Percentiles rank a stretch among this genome's conserved stretches.
Evolutionary conservation across 2,329 filamentous ascomycete species (phyloP).

Genomic region (Lasiodiplodia sp.): DNA sequence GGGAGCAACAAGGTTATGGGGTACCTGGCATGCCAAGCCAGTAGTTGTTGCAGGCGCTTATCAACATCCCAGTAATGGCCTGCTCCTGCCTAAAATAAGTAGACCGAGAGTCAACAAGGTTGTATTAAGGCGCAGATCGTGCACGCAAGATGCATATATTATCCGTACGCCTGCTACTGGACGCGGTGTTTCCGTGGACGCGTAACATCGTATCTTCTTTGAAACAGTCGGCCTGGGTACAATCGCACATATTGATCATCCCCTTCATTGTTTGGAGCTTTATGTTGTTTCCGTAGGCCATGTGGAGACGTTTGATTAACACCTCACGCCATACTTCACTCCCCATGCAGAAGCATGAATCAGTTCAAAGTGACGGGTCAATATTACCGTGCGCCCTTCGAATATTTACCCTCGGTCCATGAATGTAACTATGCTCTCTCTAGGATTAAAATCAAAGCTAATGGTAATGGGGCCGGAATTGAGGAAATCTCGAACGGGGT

Average conservation of each 20-base stretch:
- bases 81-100: conserved; percentile 10
- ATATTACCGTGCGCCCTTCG: not conserved
- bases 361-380: not conserved
- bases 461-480: not conserved
- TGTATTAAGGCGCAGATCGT: not conserved
- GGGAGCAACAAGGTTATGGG: not conserved
- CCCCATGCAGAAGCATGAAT: no score
- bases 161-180: not conserved
- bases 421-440: not conserved
- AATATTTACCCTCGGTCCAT: not conserved
- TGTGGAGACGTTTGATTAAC: not conserved
- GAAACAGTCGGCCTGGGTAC: not conserved
- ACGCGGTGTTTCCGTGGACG: not conserved
- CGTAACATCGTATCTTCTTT: not conserved
- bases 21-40: conserved; percentile 17
- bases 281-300: not conserved
- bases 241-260: not conserved
- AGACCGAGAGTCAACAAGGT: not conserved
- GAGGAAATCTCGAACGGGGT: conserved; percentile 17
- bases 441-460: conserved; percentile 4
- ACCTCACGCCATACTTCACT: not conserved
- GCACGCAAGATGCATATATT: not conserved
- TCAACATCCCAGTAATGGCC: not conserved
- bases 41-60: not conserved
- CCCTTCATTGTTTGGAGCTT: not conserved